Base-by-base conservation (phyloP, 441 rosid genomes). In the Jatropha podagrica region DNA sequence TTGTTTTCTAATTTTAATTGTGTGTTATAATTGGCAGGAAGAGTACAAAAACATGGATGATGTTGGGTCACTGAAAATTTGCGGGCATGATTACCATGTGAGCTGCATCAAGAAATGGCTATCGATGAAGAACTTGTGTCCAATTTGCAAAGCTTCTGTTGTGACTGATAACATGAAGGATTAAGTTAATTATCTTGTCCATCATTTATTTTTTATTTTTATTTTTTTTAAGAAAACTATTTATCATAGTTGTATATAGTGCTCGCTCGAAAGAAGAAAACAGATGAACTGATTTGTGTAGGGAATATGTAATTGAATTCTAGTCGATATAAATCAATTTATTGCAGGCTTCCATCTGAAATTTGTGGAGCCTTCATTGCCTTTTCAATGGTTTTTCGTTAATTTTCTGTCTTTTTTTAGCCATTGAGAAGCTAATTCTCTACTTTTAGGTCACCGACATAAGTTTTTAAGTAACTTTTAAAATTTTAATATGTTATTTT, bases 51-150 rank as follows among this genome's bases (percentile, higher is more conserved):
- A 89, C 76, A 82, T 66, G 89, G 92, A 87, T 78, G 85, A 83
- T 61, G 76, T 93, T 5, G 97, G 91, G 60, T 71, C 83, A 9
- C 62, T 95, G 48, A 88, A 84, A 74, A 66, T 70, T 12, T 94
- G 98, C 46, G 83, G 95, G 26, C 98, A 94, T 71, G 88, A 90
- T 58, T 94, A 90, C 78, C 98, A 94, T 86, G 88, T 77, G 11
- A 76, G 69, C 66, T 94, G 98, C 88, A 87, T 94, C 78, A 91
- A 83, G 83, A 92, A 90, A 82, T 94, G 98, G 98, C 68, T 94
- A 26, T 87, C 88, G 10, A 85, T 94, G 91, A 94, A 94, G 91
- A 94, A 91, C 74, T 73, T 81, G 20, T 94, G 98, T 77, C 98
- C 97, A 40, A 88, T 94, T 48, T 94, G 98, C 92, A 94, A 94